A percentile compares a stretch with the other conserved stretches of the same genome.
These are phyloP conservation scores for Graphilbum sp. DNA, from an alignment of 2,329 filamentous ascomycete species.

Conservation along the genomic window DNA sequence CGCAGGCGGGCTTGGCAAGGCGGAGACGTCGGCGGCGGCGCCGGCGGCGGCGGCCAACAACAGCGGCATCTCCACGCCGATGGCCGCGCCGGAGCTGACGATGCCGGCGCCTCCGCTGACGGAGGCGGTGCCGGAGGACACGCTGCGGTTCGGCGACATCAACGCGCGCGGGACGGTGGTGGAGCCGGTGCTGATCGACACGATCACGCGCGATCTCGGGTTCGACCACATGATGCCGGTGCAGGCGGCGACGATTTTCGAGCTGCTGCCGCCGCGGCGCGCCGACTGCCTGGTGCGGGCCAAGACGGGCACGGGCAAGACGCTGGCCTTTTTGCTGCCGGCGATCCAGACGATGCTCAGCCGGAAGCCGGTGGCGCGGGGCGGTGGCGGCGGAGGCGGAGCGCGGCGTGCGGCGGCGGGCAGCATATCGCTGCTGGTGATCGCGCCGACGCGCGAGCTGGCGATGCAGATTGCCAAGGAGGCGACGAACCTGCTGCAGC, in stretches of 20 bases:
- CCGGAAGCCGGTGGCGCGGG: conserved; percentile 6
- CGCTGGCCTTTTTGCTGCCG: conserved; percentile 68
- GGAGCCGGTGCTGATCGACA: conserved; percentile 28
- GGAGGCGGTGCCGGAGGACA: conserved; percentile 23
- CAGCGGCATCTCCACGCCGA: too few species aligned
- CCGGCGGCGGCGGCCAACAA: too few species aligned
- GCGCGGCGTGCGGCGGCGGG: too few species aligned
- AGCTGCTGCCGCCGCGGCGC: conserved; percentile 27
- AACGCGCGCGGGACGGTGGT: conserved; percentile 21
- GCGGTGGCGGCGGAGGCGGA: conserved; percentile 19
- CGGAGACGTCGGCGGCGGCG: too few species aligned
- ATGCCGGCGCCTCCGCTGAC: conserved; percentile 19
- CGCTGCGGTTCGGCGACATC: conserved; percentile 29
- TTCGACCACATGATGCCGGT: conserved; percentile 39
- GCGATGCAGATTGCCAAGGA: conserved; percentile 57
- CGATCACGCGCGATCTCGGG: conserved; percentile 30
- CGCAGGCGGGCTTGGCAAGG: too few species aligned
- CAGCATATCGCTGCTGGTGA: conserved; percentile 47
- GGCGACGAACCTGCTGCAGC: conserved; percentile 52
- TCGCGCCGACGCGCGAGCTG: conserved; percentile 56
- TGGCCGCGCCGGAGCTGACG: too few species aligned
- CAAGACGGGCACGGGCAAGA: conserved; percentile 80
- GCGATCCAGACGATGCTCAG: conserved; percentile 60
- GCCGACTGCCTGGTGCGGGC: conserved; percentile 56
- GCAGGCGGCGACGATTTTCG: conserved; percentile 32